Conservation (phyloP, 73 alveolate species). For the Tetrahymena borealis region DNA sequence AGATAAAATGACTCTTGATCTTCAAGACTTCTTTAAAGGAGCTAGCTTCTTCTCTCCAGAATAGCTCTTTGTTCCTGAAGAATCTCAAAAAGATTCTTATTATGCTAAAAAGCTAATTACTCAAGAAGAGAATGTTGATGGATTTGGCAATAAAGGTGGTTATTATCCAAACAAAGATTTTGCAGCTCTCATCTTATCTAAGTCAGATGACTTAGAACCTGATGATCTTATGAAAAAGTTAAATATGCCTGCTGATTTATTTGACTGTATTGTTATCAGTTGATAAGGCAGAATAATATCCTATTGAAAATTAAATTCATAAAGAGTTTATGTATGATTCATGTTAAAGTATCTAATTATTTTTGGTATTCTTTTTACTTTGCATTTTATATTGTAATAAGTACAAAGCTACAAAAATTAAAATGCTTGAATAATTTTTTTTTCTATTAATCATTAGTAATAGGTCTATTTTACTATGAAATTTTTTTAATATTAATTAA, state of each 20-base stretch:
- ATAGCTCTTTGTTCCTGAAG: background rate
- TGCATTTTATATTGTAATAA: too few relatives aligned
- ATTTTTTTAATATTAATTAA: too few relatives aligned
- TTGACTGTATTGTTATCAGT: background rate
- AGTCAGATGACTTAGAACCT: background rate
- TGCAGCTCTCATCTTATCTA: background rate
- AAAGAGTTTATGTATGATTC: too few relatives aligned
- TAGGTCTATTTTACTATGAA: too few relatives aligned
- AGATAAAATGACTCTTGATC: background rate
- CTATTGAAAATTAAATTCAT: too few relatives aligned
- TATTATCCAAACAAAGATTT: background rate
- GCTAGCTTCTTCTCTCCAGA: background rate
- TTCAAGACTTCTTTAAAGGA: background rate
- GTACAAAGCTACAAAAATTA: too few relatives aligned
- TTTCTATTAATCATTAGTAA: too few relatives aligned
- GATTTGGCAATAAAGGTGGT: background rate
- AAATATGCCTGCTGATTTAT: background rate
- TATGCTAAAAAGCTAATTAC: background rate
- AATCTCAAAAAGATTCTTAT: background rate
- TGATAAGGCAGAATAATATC: too few relatives aligned
- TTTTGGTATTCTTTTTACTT: too few relatives aligned
- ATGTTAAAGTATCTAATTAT: too few relatives aligned
- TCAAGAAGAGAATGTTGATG: background rate
- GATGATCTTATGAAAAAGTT: background rate
- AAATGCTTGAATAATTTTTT: too few relatives aligned